Percentiles rank a stretch among this genome's conserved stretches.
These are phyloP conservation scores for Mycena albidolilacea DNA, from an alignment of 768 basidiomycete genomes.

Conservation along the genomic window DNA sequence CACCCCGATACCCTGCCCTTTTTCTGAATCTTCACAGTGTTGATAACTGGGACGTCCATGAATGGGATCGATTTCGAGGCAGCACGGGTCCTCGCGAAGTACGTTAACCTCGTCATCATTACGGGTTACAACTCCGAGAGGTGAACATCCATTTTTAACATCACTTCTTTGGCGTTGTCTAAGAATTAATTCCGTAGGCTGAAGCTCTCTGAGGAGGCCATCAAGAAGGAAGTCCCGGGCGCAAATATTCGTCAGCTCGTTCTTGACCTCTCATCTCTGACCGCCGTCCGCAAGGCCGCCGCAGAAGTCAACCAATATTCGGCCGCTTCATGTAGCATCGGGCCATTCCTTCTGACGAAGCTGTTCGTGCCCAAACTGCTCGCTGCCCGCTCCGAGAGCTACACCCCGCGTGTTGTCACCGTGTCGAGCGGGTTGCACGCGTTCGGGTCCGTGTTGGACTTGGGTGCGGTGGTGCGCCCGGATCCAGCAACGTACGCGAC, in stretches of 20 bases:
- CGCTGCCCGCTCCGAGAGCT: background rate
- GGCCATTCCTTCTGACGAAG: background rate
- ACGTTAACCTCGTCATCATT: background rate
- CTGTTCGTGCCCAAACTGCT: background rate
- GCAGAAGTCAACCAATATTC: background rate
- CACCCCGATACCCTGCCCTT: background rate
- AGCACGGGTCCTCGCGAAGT: background rate
- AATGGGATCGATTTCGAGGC: background rate
- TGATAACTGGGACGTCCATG: background rate
- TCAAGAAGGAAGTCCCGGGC: background rate
- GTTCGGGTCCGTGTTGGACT: background rate
- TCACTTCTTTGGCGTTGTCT: too few species aligned
- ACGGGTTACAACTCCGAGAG: background rate
- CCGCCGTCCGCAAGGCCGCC: background rate
- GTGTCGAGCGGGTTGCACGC: background rate
- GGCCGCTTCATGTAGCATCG: background rate
- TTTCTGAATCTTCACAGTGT: background rate
- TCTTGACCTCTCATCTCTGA: background rate
- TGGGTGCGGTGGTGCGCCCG: background rate
- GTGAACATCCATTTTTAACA: background rate
- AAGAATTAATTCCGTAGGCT: background rate
- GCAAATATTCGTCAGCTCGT: background rate
- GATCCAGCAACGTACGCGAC: background rate
- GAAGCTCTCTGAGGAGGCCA: background rate
- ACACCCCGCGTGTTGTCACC: background rate